phyloP scores from a whole-genome alignment of 2,329 filamentous ascomycete species.

The Xylariaceae sp. region DNA sequence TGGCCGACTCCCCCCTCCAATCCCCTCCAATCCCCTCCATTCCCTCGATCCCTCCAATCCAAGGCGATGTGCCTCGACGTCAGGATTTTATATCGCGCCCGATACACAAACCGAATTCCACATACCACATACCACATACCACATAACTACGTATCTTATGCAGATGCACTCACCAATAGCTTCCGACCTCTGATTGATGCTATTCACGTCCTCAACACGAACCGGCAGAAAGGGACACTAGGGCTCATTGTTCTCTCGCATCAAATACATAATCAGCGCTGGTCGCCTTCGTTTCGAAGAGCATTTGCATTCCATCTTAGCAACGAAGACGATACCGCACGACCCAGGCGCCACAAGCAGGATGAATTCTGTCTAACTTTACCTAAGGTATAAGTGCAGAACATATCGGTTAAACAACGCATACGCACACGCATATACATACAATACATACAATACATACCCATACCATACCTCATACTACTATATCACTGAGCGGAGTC shows the following conservation, averaged over 20 bases:
- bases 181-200: too few species aligned
- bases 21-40: neutral
- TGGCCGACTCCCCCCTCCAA: slow-evolving; percentile 24
- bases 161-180: neutral
- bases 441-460: neutral
- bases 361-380: too few species aligned
- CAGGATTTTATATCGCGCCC: slow-evolving; percentile 25
- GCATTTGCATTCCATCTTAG: too few species aligned
- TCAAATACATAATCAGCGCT: neutral
- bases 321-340: too few species aligned
- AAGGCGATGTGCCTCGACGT: slow-evolving; percentile 19
- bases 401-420: too few species aligned
- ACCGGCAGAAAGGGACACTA: neutral
- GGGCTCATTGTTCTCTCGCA: neutral
- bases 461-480: neutral
- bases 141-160: neutral
- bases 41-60: neutral
- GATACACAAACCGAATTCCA: too few species aligned
- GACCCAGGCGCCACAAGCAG: too few species aligned
- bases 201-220: too few species aligned
- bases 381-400: too few species aligned
- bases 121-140: too few species aligned
- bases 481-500: too few species aligned
- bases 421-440: too few species aligned
- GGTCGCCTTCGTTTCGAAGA: neutral